Base-by-base conservation (phyloP, 169 alveolate species). In the Eimeria sp. region DNA sequence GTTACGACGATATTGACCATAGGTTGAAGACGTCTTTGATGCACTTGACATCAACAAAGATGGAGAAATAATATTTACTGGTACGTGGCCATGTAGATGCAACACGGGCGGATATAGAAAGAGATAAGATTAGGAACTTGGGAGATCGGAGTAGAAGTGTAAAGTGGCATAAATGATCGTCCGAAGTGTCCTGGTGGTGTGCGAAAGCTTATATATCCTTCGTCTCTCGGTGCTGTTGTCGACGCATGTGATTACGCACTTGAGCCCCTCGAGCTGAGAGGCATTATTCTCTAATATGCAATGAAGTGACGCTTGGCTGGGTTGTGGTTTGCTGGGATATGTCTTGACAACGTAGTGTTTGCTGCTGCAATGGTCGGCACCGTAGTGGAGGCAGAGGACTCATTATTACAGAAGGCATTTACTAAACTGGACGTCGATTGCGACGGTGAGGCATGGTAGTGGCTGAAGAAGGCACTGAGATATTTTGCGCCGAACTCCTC, bases 331-430 rank as follows among this genome's bases (percentile, higher is more conserved):
- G 91, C 16, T 34, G 73, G 5, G 4, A 54, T 5, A 45, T 87
- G 78, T 20, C 14, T 61, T n/a, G 45, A 27, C 40, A n/a, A 40
- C 34, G 18, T 58, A 87, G 93, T 87, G 65, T 87, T 87, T 16
- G 93, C 93, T 49, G 93, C 83, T 34, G 93, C 93, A 87, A 58
- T 61, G 93, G 65, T 87, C 82, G 93, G 93, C 82, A 43, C 83
- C 11, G 61, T 87, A 45, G 82, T 87, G 47, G 93, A 87, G 16
- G 75, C 93, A 30, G 93, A 87, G 61, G 83, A 63, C 7, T 87
- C 93, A 18, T 27, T 87, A 57, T 63, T 87, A 45, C 51, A 87
- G 61, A 63, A 34, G 83, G 93, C 93, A 6, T 87, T 87, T 57
- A 34, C 61, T 6, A 87, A 87, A 63, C 54, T 87, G 93, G 93